Evolutionary conservation across 192 early-diverging fungal species (phyloP), one percentile per base, ranked within the genome.

Genomic region (Diversispora epigaea): DNA sequence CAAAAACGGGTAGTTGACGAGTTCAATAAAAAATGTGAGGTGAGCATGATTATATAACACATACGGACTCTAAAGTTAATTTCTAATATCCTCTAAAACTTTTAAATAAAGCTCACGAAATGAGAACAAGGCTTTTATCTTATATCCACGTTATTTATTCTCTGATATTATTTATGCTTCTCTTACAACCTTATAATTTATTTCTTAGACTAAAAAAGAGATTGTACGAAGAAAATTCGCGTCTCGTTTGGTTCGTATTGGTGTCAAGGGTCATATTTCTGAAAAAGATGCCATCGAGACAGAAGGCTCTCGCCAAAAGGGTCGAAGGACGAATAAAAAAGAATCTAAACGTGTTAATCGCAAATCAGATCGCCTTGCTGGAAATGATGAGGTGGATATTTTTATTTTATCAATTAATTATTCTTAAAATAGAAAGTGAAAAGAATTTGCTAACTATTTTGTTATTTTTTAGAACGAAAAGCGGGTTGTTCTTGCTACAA

Each of bases 1-100:
- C 68, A 61, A 8, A 78, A 81, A 52, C 75, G 73, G 32, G 77
- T 77, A 6, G 73, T 85, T 41, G 80, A 79, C n/a, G 78, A 75
- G 10, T 83, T 81, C 39, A 75, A 85, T 49, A 71, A 78, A 32
- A 68, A 73, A 45, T 72, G 66, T n/a, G 47, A 64, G 68, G 80
- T 83, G 76, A 54, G 62, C 61, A 39, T 43, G 3, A 21, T 4
- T 40, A 62, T 10, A 10, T 3, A 15, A 14, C 45, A 3, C 39
- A 19, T 8, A 25, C 6, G 39, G 25, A 32, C 2, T 32, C 25
- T 32, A 32, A 32, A 32, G 25, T 2, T 32, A 32, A 32, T 1
- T 32, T 32, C 2, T 2, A 32, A 32, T 32, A 32, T 32, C 25
- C 15, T 32, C 7, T 7, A 32, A 19, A 45, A 62, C 1, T 45